phyloP scores from a whole-genome alignment of 2,329 filamentous ascomycete species.

The Sporothrix humicola region DNA sequence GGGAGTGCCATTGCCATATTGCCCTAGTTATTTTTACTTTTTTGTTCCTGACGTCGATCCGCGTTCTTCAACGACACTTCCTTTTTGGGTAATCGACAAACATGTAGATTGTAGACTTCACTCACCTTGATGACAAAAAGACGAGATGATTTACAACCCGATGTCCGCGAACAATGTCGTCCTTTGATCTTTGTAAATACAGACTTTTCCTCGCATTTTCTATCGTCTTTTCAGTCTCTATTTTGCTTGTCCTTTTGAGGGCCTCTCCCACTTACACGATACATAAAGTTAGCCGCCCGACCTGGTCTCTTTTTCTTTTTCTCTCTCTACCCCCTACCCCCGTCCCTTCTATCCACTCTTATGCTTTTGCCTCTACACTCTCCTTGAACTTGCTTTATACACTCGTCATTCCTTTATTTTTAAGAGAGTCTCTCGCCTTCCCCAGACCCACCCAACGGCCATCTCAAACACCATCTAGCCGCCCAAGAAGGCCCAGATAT shows the following conservation, averaged over 20 bases:
- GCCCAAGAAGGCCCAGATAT: constrained; percentile 13
- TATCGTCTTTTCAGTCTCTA: background rate
- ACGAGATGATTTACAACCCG: background rate
- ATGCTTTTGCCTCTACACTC: constrained; percentile 11
- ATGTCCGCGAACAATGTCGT: background rate
- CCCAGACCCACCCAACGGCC: constrained; percentile 1
- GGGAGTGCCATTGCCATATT: background rate
- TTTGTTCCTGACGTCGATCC: constrained; percentile 9
- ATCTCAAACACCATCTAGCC: constrained; percentile 29
- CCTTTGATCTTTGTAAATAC: background rate
- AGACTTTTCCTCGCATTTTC: background rate
- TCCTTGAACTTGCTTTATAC: background rate
- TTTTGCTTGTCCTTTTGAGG: too few species aligned
- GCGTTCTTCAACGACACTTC: constrained; percentile 10
- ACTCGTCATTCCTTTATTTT: background rate
- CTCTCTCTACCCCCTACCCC: constrained; percentile 13
- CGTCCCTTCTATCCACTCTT: constrained; percentile 13
- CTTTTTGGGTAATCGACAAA: background rate
- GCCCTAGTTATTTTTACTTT: constrained; percentile 19
- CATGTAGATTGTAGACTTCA: background rate
- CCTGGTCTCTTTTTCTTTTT: background rate
- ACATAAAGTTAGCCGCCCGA: constrained; percentile 31
- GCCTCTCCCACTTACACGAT: background rate
- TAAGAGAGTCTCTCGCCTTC: background rate
- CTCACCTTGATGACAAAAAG: background rate